Percentiles rank a stretch among this genome's conserved stretches.
Evolutionary conservation across 2,329 filamentous ascomycete genomes (phyloP).

Genomic region (Gaeumannomyces tritici): DNA sequence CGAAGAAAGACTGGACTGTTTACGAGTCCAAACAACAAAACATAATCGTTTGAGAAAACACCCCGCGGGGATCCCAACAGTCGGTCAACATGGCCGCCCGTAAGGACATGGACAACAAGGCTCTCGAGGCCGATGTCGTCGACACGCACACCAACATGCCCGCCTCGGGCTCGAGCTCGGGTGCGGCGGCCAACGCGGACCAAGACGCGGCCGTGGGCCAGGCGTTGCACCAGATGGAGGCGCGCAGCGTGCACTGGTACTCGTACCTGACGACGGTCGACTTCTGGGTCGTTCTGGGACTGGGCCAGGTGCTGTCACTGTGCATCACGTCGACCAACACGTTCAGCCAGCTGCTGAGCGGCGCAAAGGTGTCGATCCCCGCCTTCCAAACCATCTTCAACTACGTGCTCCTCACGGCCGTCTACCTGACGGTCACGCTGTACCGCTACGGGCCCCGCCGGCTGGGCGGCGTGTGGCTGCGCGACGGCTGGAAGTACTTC

Average conservation of each 20-base stretch:
- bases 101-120: conserved; percentile 5
- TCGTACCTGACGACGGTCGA: conserved; percentile 74
- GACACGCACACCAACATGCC: conserved; percentile 7
- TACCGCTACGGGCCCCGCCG: conserved; percentile 68
- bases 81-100: conserved; percentile 5
- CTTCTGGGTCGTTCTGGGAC: conserved; percentile 73
- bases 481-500: conserved; percentile 87
- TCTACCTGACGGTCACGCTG: conserved; percentile 75
- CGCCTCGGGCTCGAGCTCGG: conserved; percentile 12
- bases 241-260: conserved; percentile 47
- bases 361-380: conserved; percentile 66
- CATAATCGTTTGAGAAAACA: neutral
- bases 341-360: conserved; percentile 65
- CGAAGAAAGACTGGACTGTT: conserved; percentile 42
- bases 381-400: conserved; percentile 96
- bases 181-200: conserved; percentile 10
- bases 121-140: conserved; percentile 3
- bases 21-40: neutral
- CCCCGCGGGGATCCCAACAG: neutral
- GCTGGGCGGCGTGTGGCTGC: conserved; percentile 53
- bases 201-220: conserved; percentile 31
- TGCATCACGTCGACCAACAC: conserved; percentile 93
- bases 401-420: conserved; percentile 71
- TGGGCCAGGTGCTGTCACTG: conserved; percentile 79
- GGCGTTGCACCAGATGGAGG: conserved; percentile 46